phyloP scores from a whole-genome alignment of 2,329 filamentous ascomycete genomes.

The Plectosphaerella plurivora region DNA sequence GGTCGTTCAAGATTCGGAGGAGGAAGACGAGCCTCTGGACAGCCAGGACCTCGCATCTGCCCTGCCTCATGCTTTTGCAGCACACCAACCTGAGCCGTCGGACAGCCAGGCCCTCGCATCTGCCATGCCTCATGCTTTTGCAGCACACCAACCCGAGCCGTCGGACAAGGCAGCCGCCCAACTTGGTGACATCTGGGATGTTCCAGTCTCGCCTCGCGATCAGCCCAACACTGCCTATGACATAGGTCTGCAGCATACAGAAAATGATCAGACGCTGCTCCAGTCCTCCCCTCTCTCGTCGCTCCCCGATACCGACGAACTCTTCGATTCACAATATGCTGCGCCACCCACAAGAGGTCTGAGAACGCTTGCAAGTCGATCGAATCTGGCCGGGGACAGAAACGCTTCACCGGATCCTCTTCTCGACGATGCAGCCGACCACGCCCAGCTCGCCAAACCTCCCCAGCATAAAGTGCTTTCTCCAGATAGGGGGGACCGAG shows the following conservation, averaged over 20 bases:
- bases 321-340: slow-evolving; percentile 7
- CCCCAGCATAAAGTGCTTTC: slow-evolving; percentile 46
- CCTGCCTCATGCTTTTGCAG: background rate
- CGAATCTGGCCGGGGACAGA: background rate
- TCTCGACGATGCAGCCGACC: slow-evolving; percentile 48
- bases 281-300: slow-evolving; percentile 30
- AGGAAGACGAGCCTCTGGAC: slow-evolving; percentile 37
- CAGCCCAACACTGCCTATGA: background rate
- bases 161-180: slow-evolving; percentile 3
- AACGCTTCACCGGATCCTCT: slow-evolving; percentile 7
- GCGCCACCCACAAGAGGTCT: too few relatives aligned
- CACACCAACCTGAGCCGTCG: background rate
- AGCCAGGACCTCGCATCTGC: slow-evolving; percentile 17
- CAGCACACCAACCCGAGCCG: background rate
- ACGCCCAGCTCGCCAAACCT: slow-evolving; percentile 59
- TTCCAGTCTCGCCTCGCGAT: slow-evolving; percentile 23
- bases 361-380: too few relatives aligned
- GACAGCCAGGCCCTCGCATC: slow-evolving; percentile 24
- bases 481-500: slow-evolving; percentile 25
- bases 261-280: slow-evolving; percentile 5
- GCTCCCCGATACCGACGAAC: slow-evolving; percentile 20
- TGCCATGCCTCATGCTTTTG: background rate
- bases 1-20: slow-evolving; percentile 47
- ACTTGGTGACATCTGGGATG: slow-evolving; percentile 26
- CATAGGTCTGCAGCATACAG: background rate